Base-by-base conservation (phyloP, 257 asterid genomes). In the Ballota nigra region DNA sequence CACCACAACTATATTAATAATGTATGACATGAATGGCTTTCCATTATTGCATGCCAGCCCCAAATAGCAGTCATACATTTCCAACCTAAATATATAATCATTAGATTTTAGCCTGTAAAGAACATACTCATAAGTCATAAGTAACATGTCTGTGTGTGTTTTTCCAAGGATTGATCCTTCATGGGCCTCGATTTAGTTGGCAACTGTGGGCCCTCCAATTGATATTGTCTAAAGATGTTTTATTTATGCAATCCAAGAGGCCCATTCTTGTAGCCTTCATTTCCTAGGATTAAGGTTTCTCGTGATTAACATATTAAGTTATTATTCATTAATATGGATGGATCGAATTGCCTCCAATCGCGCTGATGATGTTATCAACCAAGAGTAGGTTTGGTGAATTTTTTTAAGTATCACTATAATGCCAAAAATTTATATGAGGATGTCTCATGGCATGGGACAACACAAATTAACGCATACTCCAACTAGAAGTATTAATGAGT, bases 131-230 rank as follows among this genome's bases (percentile, higher is more conserved):
- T n/a, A n/a, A n/a, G n/a, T n/a, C n/a, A n/a, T n/a, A n/a, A n/a
- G 26, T 24, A n/a, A 40, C 58, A 41, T 71, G 69, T 22, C 8
- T 29, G 61, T 26, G 11, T 34, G 40, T 34, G 33, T 9, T 55
- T 28, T 23, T 68, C 2, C 7, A 28, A 19, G 40, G 55, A 12
- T 49, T n/a, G 13, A 41, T 59, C 55, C 56, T 73, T 63, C 4
- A 63, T 63, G 77, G 77, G 67, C 72, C 77, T 64, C 22, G 18
- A 10, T 53, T 67, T 63, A 40, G 66, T 63, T 72, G 77, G 58
- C 71, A 63, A 13, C 0, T 58, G 70, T 74, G 55, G 68, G 67
- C 33, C 68, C 16, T 5, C 2, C n/a, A 5, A 29, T 24, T 73
- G 7, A 64, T 40, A 18, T 52, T 73, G 64, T 62, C 69, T 60